Conservation (phyloP, 2,329 filamentous ascomycete species). For the Trichoderma arundinaceum region DNA sequence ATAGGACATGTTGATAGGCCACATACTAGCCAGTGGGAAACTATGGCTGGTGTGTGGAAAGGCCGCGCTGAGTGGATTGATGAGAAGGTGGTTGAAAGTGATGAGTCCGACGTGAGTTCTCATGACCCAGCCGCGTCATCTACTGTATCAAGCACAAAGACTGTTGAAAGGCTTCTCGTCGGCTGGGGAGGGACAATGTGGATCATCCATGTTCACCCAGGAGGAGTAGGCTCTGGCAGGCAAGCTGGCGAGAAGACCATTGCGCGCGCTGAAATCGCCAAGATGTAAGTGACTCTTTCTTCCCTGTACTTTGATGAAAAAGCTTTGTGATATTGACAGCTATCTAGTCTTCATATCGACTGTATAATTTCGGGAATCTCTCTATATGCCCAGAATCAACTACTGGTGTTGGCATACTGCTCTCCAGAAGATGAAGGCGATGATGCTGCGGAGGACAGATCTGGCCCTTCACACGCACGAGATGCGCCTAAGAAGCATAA, state of each 20-base stretch:
- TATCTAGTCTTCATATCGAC: slow-evolving; percentile 81
- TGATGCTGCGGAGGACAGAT: slow-evolving; percentile 52
- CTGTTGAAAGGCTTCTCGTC: slow-evolving; percentile 80
- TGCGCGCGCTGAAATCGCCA: slow-evolving; percentile 86
- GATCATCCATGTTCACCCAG: slow-evolving; percentile 89
- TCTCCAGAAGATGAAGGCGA: slow-evolving; percentile 71
- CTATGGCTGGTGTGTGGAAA: slow-evolving; percentile 97
- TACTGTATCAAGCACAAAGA: slow-evolving; percentile 52
- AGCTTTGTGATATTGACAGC: not conserved
- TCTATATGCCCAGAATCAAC: slow-evolving; percentile 88
- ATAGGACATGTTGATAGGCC: slow-evolving; percentile 92
- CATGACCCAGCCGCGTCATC: slow-evolving; percentile 52
- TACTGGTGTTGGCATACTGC: slow-evolving; percentile 91
- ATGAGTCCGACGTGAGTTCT: slow-evolving; percentile 59
- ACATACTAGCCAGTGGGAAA: slow-evolving; percentile 86
- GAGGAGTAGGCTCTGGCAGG: slow-evolving; percentile 68
- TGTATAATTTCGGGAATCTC: slow-evolving; percentile 98
- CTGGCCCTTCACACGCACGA: slow-evolving; percentile 14
- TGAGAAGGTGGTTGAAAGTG: slow-evolving; percentile 75
- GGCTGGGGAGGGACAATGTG: slow-evolving; percentile 97
- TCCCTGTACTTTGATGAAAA: not conserved
- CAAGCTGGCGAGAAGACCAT: slow-evolving; percentile 71
- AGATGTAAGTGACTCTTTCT: slow-evolving; percentile 68
- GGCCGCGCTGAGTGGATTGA: slow-evolving; percentile 92
- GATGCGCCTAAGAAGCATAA: slow-evolving; percentile 48